These are phyloP conservation scores for Amborella trichopoda DNA, from an alignment of 164 flowering plant genomes.

Conservation along the genomic window DNA sequence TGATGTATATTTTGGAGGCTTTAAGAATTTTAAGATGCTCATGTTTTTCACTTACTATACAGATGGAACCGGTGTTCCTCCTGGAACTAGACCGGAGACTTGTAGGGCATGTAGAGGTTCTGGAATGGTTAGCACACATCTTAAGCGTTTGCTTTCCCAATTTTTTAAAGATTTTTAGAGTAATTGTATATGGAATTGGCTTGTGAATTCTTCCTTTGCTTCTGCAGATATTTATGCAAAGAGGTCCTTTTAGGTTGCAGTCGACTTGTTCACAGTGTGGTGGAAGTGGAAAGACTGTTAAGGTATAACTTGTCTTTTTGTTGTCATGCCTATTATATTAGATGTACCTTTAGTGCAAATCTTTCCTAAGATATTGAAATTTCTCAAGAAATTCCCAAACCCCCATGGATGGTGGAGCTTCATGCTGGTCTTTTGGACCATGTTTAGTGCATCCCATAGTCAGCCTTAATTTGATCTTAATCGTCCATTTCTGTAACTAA, in stretches of 20 bases:
- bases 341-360: too few species aligned
- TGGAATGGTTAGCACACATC: slow-evolving; percentile 55
- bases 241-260: slow-evolving; percentile 63
- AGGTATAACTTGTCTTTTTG: too few species aligned
- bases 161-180: too few species aligned
- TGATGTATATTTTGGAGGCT: not conserved
- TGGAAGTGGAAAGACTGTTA: slow-evolving; percentile 66
- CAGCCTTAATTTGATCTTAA: too few species aligned
- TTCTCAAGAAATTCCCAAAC: too few species aligned
- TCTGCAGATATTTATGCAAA: slow-evolving; percentile 42
- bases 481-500: too few species aligned
- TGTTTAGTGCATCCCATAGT: too few species aligned
- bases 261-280: slow-evolving; percentile 57
- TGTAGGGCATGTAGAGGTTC: slow-evolving; percentile 76
- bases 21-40: not conserved
- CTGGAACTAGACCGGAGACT: slow-evolving; percentile 86
- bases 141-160: not conserved
- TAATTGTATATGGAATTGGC: not conserved
- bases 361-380: too few species aligned
- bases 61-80: slow-evolving; percentile 97
- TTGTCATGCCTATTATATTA: too few species aligned
- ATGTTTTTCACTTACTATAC: slow-evolving; percentile 8
- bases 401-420: too few species aligned
- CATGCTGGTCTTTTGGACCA: too few species aligned
- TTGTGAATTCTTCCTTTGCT: slow-evolving; percentile 2